These are phyloP conservation scores for Hirschfeldia incana DNA, from an alignment of 345 rosid species.

Conservation along the genomic window DNA sequence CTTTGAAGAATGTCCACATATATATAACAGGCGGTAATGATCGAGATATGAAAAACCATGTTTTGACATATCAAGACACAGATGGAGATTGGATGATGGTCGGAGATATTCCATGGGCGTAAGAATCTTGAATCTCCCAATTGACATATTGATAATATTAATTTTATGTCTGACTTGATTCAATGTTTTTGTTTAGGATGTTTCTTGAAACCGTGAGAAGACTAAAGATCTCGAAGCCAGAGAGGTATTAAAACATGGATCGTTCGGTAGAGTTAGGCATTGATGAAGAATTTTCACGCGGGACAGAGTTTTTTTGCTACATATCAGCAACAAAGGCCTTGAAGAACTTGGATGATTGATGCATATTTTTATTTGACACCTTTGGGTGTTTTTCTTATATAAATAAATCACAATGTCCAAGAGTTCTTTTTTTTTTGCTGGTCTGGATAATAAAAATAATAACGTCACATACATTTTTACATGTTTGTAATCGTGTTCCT, in stretches of 20 bases:
- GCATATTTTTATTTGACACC: conserved; percentile 32
- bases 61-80: conserved; percentile 41
- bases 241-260: conserved; percentile 22
- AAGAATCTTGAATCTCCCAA: conserved; percentile 23
- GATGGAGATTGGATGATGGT: conserved; percentile 51
- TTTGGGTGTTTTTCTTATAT: conserved; percentile 15
- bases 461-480: background rate
- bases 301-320: conserved; percentile 18
- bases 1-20: background rate
- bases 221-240: conserved; percentile 52
- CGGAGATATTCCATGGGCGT: conserved; percentile 58
- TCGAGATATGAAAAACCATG: conserved; percentile 35
- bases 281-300: background rate
- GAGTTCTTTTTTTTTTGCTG: background rate
- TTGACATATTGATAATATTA: background rate
- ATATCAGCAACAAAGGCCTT: conserved; percentile 24
- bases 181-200: conserved; percentile 36
- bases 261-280: conserved; percentile 12
- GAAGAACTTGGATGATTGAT: conserved; percentile 28
- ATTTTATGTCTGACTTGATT: background rate
- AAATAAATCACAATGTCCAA: conserved; percentile 13
- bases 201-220: conserved; percentile 51
- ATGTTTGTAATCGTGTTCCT: conserved; percentile 23
- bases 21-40: conserved; percentile 27
- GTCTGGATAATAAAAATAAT: background rate